A percentile compares a stretch with the other conserved stretches of the same genome.
Evolutionary conservation across 805 yeast species (phyloP).

Genomic region (Yamadazyma tumulicola): DNA sequence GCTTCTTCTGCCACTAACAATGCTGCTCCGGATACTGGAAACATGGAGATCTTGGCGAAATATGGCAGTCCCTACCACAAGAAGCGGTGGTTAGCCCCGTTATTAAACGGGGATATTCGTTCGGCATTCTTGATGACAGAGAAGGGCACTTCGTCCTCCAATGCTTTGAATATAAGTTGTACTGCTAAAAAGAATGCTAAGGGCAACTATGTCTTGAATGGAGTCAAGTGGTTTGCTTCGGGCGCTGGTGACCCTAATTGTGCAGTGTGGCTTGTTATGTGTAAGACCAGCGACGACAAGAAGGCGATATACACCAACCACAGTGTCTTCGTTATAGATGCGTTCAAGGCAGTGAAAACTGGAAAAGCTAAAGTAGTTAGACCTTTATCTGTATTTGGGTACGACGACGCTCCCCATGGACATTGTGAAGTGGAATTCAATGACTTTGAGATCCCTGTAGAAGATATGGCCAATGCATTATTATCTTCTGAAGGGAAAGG

Average conservation of each 20-base stretch:
- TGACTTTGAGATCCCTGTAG: constrained; percentile 44
- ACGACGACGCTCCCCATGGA: constrained; percentile 72
- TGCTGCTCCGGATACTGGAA: constrained; percentile 64
- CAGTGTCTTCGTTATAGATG: constrained; percentile 53
- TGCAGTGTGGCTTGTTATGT: constrained; percentile 51
- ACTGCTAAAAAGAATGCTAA: constrained; percentile 33
- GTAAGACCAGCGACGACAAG: constrained; percentile 36
- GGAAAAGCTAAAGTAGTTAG: constrained; percentile 48
- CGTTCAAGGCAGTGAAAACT: constrained; percentile 44
- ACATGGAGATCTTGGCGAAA: constrained; percentile 49
- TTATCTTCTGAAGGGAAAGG: constrained; percentile 52
- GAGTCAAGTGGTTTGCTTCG: constrained; percentile 68
- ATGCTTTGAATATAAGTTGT: constrained; percentile 56
- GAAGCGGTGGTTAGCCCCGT: constrained; percentile 48
- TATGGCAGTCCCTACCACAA: constrained; percentile 37
- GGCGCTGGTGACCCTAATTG: constrained; percentile 70
- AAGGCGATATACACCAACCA: constrained; percentile 46
- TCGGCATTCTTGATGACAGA: constrained; percentile 68
- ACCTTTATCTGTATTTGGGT: constrained; percentile 54
- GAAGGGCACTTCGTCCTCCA: constrained; percentile 56
- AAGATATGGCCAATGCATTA: constrained; percentile 39
- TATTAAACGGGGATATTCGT: constrained; percentile 52
- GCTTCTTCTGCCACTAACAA: constrained; percentile 63
- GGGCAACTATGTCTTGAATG: constrained; percentile 52
- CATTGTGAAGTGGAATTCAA: constrained; percentile 57